Conservation (phyloP, 2,329 filamentous ascomycete species). For the Aureobasidium namibiae region DNA sequence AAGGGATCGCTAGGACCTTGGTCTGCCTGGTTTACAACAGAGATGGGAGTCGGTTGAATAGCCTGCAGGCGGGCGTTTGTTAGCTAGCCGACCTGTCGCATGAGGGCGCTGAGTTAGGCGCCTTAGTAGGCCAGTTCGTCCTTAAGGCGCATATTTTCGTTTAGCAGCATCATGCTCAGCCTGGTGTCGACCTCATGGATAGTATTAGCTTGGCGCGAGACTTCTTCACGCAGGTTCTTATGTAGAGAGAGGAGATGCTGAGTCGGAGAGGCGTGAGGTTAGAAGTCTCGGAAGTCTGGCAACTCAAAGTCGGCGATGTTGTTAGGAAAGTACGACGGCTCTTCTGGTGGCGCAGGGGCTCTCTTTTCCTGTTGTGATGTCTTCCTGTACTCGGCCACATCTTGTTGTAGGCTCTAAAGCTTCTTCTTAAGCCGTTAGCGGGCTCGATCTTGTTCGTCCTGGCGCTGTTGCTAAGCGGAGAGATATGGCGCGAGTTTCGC, state of each 20-base stretch:
- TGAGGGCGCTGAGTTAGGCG: constrained; percentile 49
- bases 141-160: constrained; percentile 52
- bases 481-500: constrained; percentile 40
- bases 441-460: constrained; percentile 36
- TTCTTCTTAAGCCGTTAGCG: constrained; percentile 36
- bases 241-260: constrained; percentile 54
- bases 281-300: background rate
- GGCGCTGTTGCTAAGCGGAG: constrained; percentile 32
- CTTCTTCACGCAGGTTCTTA: constrained; percentile 52
- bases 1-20: constrained; percentile 13
- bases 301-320: background rate
- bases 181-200: constrained; percentile 53
- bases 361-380: background rate
- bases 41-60: constrained; percentile 16
- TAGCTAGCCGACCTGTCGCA: constrained; percentile 56
- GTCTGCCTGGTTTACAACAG: background rate
- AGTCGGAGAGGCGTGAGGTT: constrained; percentile 40
- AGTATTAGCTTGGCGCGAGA: constrained; percentile 45
- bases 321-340: background rate
- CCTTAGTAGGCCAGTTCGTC: constrained; percentile 56
- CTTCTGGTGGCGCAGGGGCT: background rate
- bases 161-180: constrained; percentile 54
- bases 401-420: constrained; percentile 37
- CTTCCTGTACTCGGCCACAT: constrained; percentile 22
- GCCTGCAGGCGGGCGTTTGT: constrained; percentile 49